Base-by-base conservation (phyloP, 371 early-diverging fungal genomes). In the Choanephora cucurbitarum region DNA sequence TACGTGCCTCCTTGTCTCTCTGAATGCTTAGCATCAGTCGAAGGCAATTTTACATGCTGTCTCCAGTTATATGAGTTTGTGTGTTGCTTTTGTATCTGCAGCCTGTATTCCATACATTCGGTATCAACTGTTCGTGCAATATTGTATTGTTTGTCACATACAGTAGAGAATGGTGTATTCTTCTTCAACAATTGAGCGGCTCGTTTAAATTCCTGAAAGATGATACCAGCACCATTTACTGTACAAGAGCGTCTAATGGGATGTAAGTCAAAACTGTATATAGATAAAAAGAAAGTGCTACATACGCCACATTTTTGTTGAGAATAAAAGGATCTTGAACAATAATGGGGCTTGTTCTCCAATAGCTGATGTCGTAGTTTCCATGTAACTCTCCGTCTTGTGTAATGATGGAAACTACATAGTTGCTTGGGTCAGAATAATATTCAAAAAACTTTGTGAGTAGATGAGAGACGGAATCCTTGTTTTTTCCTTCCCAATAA, bases 361-460 rank as follows among this genome's bases (percentile, higher is more conserved):
- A 41, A 11, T 6, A 37, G 10, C 37, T 37, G 2, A 11, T 85
- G 84, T 21, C 66, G 69, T 18, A 85, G 63, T 19, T 84, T 60
- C 31, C 75, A 75, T 28, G 83, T 77, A 24, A 85, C 82, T 17
- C 64, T 37, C 34, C 65, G 37, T 8, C 62, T 57, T 55, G 81
- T 7, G 44, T 17, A 8, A 55, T 34, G 15, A 56, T 55, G 2
- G 62, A 61, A 0, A 61, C 21, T 0, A 17, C 11, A 23, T 37
- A 28, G 82, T 62, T 55, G 73, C 59, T 46, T 85, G 82, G 21
- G 72, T 75, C 47, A 63, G 62, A 23, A 78, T 85, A 64, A 72
- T 77, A 71, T 14, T 69, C 67, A 61, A 88, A 89, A 50, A 91
- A 91, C 5, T 67, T 70, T 39, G 73, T 68, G 11, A 91, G 52